These are phyloP conservation scores for Aspergillus sp. DNA, from an alignment of 2,329 filamentous ascomycete species.

Conservation along the genomic window DNA sequence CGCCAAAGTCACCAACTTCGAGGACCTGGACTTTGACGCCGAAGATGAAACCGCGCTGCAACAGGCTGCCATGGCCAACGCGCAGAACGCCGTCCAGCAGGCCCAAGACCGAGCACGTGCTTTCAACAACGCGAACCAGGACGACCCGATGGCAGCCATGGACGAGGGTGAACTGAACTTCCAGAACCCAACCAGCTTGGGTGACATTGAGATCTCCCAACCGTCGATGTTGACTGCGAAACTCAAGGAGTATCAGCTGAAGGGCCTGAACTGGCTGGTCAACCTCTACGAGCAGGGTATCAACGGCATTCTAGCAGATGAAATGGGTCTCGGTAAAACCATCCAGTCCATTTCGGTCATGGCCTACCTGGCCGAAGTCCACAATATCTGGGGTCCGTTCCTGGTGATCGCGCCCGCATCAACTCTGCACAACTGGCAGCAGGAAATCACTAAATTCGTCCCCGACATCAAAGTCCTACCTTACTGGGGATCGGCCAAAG, in stretches of 20 bases:
- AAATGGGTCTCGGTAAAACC: constrained; percentile 99
- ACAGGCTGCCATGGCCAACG: constrained; percentile 88
- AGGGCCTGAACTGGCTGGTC: constrained; percentile 98
- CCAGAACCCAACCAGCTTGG: constrained; percentile 94
- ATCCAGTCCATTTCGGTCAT: constrained; percentile 99
- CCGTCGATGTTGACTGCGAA: constrained; percentile 90
- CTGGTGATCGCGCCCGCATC: constrained; percentile 94
- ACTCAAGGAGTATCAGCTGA: constrained; percentile 97
- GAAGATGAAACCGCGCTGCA: constrained; percentile 83
- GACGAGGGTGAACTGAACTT: constrained; percentile 99
- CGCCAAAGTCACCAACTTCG: constrained; percentile 84
- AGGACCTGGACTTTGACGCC: constrained; percentile 92
- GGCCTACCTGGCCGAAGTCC: constrained; percentile 94
- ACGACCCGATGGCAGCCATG: constrained; percentile 67
- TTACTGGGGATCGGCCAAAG: constrained; percentile 94
- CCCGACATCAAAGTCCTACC: constrained; percentile 92
- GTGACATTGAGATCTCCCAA: constrained; percentile 90
- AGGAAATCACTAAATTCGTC: constrained; percentile 94
- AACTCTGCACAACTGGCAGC: constrained; percentile 98
- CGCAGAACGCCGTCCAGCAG: constrained; percentile 91
- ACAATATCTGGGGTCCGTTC: constrained; percentile 98
- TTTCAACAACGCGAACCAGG: constrained; percentile 78
- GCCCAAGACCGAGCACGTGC: constrained; percentile 89
- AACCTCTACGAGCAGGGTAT: constrained; percentile 99
- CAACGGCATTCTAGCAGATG: constrained; percentile 97